A percentile compares a stretch with the other conserved stretches of the same genome.
These are phyloP conservation scores for Colletotrichum euphorbiae DNA, from an alignment of 2,329 filamentous ascomycete genomes.

Conservation along the genomic window DNA sequence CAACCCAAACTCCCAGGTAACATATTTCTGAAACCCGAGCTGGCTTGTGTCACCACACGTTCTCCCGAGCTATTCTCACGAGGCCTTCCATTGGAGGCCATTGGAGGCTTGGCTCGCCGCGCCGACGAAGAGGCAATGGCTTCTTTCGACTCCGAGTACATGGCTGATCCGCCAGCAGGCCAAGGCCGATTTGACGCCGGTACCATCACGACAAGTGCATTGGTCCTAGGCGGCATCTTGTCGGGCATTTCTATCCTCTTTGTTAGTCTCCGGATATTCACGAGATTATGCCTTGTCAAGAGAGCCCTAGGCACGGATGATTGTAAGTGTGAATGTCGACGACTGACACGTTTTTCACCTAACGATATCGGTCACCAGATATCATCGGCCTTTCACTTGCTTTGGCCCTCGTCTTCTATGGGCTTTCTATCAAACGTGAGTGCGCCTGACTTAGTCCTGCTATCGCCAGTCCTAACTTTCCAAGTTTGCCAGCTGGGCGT, in stretches of 20 bases:
- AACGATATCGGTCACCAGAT: background rate
- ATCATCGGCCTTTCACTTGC: conserved; percentile 19
- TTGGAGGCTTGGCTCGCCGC: background rate
- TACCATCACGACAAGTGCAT: conserved; percentile 5
- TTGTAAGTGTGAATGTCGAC: background rate
- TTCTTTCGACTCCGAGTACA: conserved; percentile 19
- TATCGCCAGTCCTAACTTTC: background rate
- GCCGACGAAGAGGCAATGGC: conserved; percentile 15
- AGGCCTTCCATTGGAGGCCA: background rate
- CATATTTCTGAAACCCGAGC: background rate
- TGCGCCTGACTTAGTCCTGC: accelerated
- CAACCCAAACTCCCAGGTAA: background rate
- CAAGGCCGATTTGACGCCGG: conserved; percentile 30
- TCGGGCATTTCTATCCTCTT: conserved; percentile 25
- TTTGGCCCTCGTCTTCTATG: conserved; percentile 16
- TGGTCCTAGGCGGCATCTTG: conserved; percentile 12
- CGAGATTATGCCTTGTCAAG: conserved; percentile 23
- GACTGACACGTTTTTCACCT: background rate
- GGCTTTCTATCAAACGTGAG: conserved; percentile 19
- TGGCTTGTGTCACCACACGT: background rate
- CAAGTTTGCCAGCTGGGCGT: conserved; percentile 28
- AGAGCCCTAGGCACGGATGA: conserved; percentile 25
- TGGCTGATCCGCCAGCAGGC: conserved; percentile 27
- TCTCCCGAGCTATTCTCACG: background rate
- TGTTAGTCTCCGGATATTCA: conserved; percentile 15